Conservation (phyloP, 2,329 filamentous ascomycete species). For the Penicillium sp. region DNA sequence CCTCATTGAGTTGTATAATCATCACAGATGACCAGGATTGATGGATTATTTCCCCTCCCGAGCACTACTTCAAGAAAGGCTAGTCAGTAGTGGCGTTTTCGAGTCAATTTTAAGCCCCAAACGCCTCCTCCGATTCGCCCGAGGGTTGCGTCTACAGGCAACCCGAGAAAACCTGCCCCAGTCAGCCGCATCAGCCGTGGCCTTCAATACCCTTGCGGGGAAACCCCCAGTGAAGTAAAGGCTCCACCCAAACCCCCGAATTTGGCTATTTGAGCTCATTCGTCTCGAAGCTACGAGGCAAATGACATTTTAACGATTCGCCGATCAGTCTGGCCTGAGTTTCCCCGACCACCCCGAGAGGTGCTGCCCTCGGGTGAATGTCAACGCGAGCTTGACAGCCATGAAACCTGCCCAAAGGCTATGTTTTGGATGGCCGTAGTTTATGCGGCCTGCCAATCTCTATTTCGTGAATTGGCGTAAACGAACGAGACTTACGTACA, state of each 20-base stretch:
- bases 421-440: too few species aligned
- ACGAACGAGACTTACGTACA: background rate
- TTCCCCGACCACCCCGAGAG: constrained; percentile 13
- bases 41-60: background rate
- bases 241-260: background rate
- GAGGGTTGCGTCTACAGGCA: background rate
- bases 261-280: background rate
- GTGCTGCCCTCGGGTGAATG: constrained; percentile 14
- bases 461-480: background rate
- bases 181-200: background rate
- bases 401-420: too few species aligned
- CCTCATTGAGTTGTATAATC: too few species aligned
- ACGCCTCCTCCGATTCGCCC: background rate
- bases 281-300: constrained; percentile 3
- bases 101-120: background rate
- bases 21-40: background rate
- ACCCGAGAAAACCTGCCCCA: background rate
- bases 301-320: constrained; percentile 1
- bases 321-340: constrained; percentile 11
- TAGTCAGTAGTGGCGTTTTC: background rate
- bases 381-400: constrained; percentile 9
- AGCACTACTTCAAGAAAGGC: background rate
- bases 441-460: background rate
- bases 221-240: background rate
- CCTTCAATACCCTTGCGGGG: background rate